Evolutionary conservation across 2,329 filamentous ascomycete genomes (phyloP).

Genomic region (Pyrenophora teres): DNA sequence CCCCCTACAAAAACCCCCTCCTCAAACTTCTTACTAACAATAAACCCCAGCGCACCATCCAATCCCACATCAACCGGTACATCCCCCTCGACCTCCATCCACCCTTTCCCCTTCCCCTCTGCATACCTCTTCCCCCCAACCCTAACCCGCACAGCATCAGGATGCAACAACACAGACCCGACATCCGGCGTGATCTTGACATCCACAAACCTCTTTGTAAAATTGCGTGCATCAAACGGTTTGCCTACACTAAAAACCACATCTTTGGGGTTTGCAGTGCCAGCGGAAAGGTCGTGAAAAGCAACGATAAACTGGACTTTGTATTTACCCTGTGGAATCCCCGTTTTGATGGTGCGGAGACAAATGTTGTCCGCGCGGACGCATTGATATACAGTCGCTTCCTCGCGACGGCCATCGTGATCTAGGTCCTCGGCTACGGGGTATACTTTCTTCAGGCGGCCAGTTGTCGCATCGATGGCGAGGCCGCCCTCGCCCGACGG

Average conservation of each 20-base stretch:
- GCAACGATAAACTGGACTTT: slow-evolving; percentile 44
- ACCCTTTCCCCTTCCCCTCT: slow-evolving; percentile 39
- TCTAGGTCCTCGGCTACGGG: slow-evolving; percentile 46
- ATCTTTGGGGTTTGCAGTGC: slow-evolving; percentile 30
- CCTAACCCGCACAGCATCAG: slow-evolving; percentile 45
- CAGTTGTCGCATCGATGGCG: slow-evolving; percentile 29
- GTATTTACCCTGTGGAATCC: slow-evolving; percentile 46
- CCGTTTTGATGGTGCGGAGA: slow-evolving; percentile 42
- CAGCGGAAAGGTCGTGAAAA: slow-evolving; percentile 26
- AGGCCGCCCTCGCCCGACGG: slow-evolving; percentile 42
- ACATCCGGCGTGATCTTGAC: slow-evolving; percentile 47
- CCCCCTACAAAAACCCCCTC: slow-evolving; percentile 41
- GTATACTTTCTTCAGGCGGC: slow-evolving; percentile 36
- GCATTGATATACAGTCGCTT: slow-evolving; percentile 46
- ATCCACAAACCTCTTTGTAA: slow-evolving; percentile 42
- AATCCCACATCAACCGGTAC: slow-evolving; percentile 44
- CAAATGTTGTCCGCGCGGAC: slow-evolving; percentile 39
- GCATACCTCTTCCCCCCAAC: slow-evolving; percentile 38
- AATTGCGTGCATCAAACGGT: slow-evolving; percentile 41
- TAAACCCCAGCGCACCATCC: slow-evolving; percentile 45
- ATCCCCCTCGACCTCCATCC: slow-evolving; percentile 47
- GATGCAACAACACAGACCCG: slow-evolving; percentile 44
- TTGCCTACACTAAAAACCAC: slow-evolving; percentile 47
- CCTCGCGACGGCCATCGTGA: slow-evolving; percentile 41
- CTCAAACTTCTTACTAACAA: slow-evolving; percentile 43